These are phyloP conservation scores for Thraustotheca clavata DNA, from an alignment of 352 stramenopile genomes.

Conservation along the genomic window DNA sequence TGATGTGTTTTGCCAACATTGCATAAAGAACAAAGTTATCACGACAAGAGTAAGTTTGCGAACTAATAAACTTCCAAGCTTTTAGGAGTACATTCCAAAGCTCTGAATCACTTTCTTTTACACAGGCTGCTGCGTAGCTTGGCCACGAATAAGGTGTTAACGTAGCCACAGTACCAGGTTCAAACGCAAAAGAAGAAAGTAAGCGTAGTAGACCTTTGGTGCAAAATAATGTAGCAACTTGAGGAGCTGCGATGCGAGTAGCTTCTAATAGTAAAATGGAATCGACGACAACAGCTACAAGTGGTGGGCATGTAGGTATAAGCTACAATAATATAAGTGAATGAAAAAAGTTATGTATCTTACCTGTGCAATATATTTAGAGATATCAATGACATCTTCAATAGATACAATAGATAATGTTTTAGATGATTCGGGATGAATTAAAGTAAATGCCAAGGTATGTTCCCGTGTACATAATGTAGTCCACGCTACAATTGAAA, in stretches of 20 bases:
- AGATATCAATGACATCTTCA: background rate
- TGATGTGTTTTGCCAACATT: background rate
- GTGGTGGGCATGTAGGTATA: background rate
- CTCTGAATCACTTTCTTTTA: background rate
- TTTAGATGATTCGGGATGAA: background rate
- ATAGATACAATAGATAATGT: constrained; percentile 1
- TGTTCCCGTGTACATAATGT: background rate
- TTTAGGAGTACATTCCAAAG: background rate
- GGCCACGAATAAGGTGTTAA: background rate
- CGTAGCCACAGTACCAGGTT: background rate
- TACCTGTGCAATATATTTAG: background rate
- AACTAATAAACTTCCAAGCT: background rate
- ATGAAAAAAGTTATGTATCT: background rate
- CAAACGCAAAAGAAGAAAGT: background rate
- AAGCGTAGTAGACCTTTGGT: background rate
- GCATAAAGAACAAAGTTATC: background rate
- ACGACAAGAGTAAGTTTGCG: background rate
- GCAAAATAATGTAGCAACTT: background rate
- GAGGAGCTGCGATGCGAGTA: background rate
- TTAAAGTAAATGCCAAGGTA: constrained; percentile 7
- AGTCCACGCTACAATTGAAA: background rate
- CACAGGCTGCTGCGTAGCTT: background rate
- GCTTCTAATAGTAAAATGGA: background rate
- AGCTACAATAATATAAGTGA: background rate
- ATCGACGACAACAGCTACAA: constrained; percentile 4